phyloP scores from a whole-genome alignment of 352 stramenopile species.

The Globisporangium recalcitrans region DNA sequence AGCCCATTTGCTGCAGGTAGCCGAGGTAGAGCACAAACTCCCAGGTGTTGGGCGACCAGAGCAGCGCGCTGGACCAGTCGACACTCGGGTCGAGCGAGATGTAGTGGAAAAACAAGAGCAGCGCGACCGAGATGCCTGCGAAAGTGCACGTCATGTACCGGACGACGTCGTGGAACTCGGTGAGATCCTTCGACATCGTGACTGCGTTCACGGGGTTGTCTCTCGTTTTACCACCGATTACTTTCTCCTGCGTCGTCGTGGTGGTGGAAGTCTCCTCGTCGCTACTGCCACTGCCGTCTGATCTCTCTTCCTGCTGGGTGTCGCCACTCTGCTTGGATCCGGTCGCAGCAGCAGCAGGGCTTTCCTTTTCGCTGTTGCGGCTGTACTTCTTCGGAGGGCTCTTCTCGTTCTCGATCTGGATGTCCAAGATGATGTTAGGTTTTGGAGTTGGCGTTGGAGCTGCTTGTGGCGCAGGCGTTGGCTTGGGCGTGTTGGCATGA shows the following conservation, averaged over 20 bases:
- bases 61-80: constrained; percentile 27
- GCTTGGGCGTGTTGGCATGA: neutral
- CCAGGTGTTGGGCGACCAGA: constrained; percentile 72
- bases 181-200: constrained; percentile 30
- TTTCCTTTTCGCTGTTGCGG: constrained; percentile 7
- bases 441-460: constrained; percentile 8
- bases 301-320: neutral
- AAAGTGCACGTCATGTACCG: constrained; percentile 45
- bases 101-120: constrained; percentile 64
- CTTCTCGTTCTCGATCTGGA: constrained; percentile 6
- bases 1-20: constrained; percentile 67
- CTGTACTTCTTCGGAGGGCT: constrained; percentile 13
- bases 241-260: constrained; percentile 1
- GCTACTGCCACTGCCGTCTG: neutral
- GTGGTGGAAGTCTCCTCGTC: neutral
- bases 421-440: constrained; percentile 15
- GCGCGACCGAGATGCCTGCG: constrained; percentile 53
- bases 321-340: neutral
- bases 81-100: constrained; percentile 42
- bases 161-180: constrained; percentile 47
- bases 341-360: neutral
- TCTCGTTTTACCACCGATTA: constrained; percentile 46
- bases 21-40: constrained; percentile 61
- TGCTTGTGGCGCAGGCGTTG: neutral
- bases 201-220: constrained; percentile 43